Percentiles rank a stretch among this genome's conserved stretches.
phyloP scores from a whole-genome alignment of 768 basidiomycete genomes.

The Suillus occidentalis region DNA sequence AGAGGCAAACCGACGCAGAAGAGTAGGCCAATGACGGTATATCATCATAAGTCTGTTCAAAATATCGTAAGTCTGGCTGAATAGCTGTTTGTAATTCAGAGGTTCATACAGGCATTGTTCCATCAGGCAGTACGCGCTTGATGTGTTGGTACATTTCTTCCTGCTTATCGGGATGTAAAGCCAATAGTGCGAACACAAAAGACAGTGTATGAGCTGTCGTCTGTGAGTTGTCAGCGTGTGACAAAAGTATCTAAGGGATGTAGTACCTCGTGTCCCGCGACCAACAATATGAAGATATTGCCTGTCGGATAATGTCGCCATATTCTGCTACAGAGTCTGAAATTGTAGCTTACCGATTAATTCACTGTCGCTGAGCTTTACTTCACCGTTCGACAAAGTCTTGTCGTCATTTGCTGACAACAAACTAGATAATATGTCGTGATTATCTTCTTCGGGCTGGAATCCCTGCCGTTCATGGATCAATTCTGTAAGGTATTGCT shows the following conservation, averaged over 20 bases:
- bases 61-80: neutral
- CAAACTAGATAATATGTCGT: conserved; percentile 55
- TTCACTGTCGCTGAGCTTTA: conserved; percentile 44
- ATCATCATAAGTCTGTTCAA: conserved; percentile 29
- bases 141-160: conserved; percentile 36
- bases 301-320: conserved; percentile 15
- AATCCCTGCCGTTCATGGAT: conserved; percentile 41
- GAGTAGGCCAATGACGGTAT: conserved; percentile 24
- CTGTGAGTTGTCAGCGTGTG: conserved; percentile 14
- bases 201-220: conserved; percentile 35
- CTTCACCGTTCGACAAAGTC: conserved; percentile 18
- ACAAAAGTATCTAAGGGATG: neutral
- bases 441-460: conserved; percentile 36
- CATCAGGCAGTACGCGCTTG: conserved; percentile 24
- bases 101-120: conserved; percentile 23
- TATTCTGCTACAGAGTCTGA: neutral
- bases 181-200: conserved; percentile 36
- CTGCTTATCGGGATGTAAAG: conserved; percentile 42
- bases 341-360: conserved; percentile 32
- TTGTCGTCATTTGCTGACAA: conserved; percentile 49
- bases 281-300: conserved; percentile 43
- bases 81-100: neutral
- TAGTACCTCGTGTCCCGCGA: conserved; percentile 60
- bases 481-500: conserved; percentile 55
- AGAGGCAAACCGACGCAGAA: conserved; percentile 21